Base-by-base conservation (phyloP, 768 basidiomycete genomes). In the Pisolithus orientalis region DNA sequence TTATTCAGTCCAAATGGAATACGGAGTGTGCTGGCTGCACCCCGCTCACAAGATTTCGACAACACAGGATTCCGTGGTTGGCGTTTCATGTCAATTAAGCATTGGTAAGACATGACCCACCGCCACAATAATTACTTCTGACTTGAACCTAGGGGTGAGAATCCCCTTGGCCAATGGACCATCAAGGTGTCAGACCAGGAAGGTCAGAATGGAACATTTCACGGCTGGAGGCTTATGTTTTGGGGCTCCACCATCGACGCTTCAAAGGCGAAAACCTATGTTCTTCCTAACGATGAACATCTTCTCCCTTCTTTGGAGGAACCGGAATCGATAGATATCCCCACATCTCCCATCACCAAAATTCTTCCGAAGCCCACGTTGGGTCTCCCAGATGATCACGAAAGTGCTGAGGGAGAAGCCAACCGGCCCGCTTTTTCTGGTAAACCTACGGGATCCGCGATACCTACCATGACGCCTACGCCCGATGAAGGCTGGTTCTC, bases 61-160 rank as follows among this genome's bases (percentile, higher is more conserved):
- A 66, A 61, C 5, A 77, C 75, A 8, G 95, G 96, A 8, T 95
- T 79, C 66, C 81, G 82, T n/a, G 94, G 91, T 0, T 99, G 96
- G 96, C 85, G 79, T n/a, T 99, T 99, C 66, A 98, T 97, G 94
- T 82, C 83, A 31, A 80, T 98, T 51, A 99, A 99, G 69, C 96
- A 99, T 63, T 99, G 96, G 95, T 94, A 53, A 24, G 68, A 50
- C 50, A 8, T 31, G 28, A 45, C n/a, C 53, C 34, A 57, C 24
- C 10, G 52, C 38, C 45, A 17, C 44, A n/a, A 53, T 25, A 5
- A 17, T 47, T 27, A 37, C 34, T 49, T 10, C 52, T 69, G 38
- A 71, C 53, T 28, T 1, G 39, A 21, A 34, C 10, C 25, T 55
- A 97, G 95, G 95, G 94, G 89, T 38, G 96, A 99, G 71, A 75